A percentile compares a stretch with the other conserved stretches of the same genome.
These are phyloP conservation scores for Debaryomyces sp. DNA, from an alignment of 1,139 yeast species.

Conservation along the genomic window DNA sequence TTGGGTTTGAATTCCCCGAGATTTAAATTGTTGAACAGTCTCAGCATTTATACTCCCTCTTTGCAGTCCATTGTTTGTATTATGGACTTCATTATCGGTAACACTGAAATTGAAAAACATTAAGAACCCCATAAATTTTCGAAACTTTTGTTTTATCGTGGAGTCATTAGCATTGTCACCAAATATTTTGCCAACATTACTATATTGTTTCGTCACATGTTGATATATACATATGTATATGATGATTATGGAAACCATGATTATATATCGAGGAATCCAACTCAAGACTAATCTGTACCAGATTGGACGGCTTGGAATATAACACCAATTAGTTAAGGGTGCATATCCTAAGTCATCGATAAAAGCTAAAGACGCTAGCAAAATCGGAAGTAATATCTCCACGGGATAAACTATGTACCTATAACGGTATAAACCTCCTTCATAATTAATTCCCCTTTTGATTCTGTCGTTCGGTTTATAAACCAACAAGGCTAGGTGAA, in stretches of 20 bases:
- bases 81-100: neutral
- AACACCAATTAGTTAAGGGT: constrained; percentile 77
- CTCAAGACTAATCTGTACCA: constrained; percentile 77
- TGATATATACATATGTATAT: constrained; percentile 74
- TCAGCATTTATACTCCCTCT: constrained; percentile 37
- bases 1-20: constrained; percentile 64
- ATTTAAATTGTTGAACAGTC: constrained; percentile 58
- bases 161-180: neutral
- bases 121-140: neutral
- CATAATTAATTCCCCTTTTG: constrained; percentile 49
- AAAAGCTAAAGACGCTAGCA: constrained; percentile 76
- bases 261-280: constrained; percentile 80
- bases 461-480: constrained; percentile 58
- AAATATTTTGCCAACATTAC: neutral
- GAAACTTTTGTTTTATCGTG: neutral
- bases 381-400: constrained; percentile 61
- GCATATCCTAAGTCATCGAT: constrained; percentile 55
- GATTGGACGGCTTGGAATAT: constrained; percentile 68
- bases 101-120: neutral
- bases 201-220: constrained; percentile 56
- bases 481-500: constrained; percentile 77
- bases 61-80: neutral
- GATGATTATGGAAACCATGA: constrained; percentile 63
- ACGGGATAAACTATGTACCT: constrained; percentile 61
- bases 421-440: constrained; percentile 74